phyloP scores from a whole-genome alignment of 2,329 filamentous ascomycete genomes.

The Diaporthe amygdali region DNA sequence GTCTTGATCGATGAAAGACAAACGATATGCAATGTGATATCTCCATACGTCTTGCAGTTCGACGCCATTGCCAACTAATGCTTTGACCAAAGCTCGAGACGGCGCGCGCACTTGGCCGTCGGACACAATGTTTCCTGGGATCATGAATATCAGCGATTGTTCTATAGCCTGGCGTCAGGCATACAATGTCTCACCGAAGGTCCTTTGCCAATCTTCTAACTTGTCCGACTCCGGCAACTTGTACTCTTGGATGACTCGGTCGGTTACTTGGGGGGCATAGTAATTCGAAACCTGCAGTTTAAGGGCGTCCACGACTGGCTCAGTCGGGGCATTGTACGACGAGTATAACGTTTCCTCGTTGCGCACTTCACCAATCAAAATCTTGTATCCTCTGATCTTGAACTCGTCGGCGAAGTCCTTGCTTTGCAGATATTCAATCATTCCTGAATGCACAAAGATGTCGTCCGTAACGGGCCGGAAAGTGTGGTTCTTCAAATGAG shows the following conservation, averaged over 20 bases:
- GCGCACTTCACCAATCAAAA: constrained; percentile 48
- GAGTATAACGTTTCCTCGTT: constrained; percentile 51
- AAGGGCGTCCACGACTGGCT: constrained; percentile 39
- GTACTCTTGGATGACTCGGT: constrained; percentile 42
- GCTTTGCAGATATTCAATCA: constrained; percentile 43
- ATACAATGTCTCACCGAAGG: constrained; percentile 37
- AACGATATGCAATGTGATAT: constrained; percentile 46
- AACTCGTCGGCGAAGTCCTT: constrained; percentile 44
- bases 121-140: constrained; percentile 37
- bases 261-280: constrained; percentile 44
- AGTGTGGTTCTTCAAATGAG: constrained; percentile 48
- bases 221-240: constrained; percentile 36
- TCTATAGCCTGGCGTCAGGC: background rate
- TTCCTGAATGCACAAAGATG: constrained; percentile 42
- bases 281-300: constrained; percentile 47
- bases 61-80: constrained; percentile 38
- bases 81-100: constrained; percentile 38
- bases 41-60: constrained; percentile 42
- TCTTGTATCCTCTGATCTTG: constrained; percentile 35
- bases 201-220: constrained; percentile 40
- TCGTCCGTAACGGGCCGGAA: constrained; percentile 51
- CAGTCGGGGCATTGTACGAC: constrained; percentile 42
- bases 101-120: constrained; percentile 47
- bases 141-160: background rate
- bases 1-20: constrained; percentile 47